Conservation (phyloP, 306 rosid species). For the Ochetophila trinervis region DNA sequence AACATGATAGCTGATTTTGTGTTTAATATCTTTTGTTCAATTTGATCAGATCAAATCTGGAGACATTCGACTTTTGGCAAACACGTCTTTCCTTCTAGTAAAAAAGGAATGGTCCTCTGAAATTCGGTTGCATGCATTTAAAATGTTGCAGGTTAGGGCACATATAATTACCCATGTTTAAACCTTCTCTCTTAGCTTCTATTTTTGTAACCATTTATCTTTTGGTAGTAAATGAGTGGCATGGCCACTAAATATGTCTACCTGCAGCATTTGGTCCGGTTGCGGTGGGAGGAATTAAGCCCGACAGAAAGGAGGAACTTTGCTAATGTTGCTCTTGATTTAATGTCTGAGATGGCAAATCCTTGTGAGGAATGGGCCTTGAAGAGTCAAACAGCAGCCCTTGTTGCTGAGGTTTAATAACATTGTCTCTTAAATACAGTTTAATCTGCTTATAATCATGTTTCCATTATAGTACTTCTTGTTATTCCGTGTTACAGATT, state of each 20-base stretch:
- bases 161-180: neutral
- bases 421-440: slow-evolving; percentile 14
- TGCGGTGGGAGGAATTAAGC: slow-evolving; percentile 89
- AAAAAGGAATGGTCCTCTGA: slow-evolving; percentile 88
- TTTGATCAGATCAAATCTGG: slow-evolving; percentile 68
- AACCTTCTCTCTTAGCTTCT: neutral
- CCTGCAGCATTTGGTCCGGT: slow-evolving; percentile 84
- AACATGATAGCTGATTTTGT: neutral
- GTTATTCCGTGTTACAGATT: slow-evolving; percentile 49
- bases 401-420: slow-evolving; percentile 81
- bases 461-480: slow-evolving; percentile 12
- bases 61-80: slow-evolving; percentile 66
- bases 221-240: slow-evolving; percentile 2
- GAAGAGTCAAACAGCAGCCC: slow-evolving; percentile 97
- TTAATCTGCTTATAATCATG: slow-evolving; percentile 9
- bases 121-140: slow-evolving; percentile 92
- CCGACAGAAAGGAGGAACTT: slow-evolving; percentile 63
- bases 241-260: slow-evolving; percentile 21
- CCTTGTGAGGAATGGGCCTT: slow-evolving; percentile 91
- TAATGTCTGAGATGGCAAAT: slow-evolving; percentile 84
- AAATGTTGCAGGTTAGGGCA: slow-evolving; percentile 79
- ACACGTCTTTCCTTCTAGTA: slow-evolving; percentile 65
- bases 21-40: slow-evolving; percentile 9
- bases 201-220: neutral
- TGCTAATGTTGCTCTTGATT: slow-evolving; percentile 64